Percentiles rank a stretch among this genome's conserved stretches.
Evolutionary conservation across 1,284 basidiomycete species (phyloP).

Genomic region (Volvariella surrecta): DNA sequence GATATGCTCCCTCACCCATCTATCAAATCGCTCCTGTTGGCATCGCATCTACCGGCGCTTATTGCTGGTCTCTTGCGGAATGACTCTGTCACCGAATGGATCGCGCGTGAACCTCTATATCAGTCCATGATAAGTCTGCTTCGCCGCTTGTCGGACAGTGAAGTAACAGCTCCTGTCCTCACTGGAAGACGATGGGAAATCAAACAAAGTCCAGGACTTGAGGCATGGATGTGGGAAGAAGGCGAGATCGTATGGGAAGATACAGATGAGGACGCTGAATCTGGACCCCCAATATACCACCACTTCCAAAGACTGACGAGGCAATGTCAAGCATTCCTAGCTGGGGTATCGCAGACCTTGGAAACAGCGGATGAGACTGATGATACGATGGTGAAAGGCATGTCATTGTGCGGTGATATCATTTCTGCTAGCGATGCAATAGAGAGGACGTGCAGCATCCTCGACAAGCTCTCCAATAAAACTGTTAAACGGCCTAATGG

Average conservation of each 20-base stretch:
- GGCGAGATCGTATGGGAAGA: conserved; percentile 31
- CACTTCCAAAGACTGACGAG: conserved; percentile 44
- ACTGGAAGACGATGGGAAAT: conserved; percentile 31
- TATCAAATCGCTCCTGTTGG: conserved; percentile 29
- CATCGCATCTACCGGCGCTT: conserved; percentile 38
- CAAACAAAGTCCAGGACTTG: conserved; percentile 29
- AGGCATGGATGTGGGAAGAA: conserved; percentile 39
- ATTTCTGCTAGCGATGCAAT: conserved; percentile 40
- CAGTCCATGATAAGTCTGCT: conserved; percentile 38
- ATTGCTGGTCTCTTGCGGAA: conserved; percentile 40
- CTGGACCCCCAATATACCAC: conserved; percentile 32
- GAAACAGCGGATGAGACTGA: conserved; percentile 27
- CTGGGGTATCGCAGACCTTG: conserved; percentile 32
- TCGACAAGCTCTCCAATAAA: conserved; percentile 10
- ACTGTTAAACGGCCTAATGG: conserved; percentile 10
- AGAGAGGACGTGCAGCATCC: conserved; percentile 33
- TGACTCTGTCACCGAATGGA: conserved; percentile 48
- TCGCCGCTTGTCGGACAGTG: conserved; percentile 40
- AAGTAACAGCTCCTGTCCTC: conserved; percentile 38
- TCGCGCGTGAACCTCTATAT: conserved; percentile 35
- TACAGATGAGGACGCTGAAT: conserved; percentile 20
- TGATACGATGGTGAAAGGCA: conserved; percentile 36
- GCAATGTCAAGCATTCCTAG: conserved; percentile 42
- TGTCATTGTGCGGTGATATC: conserved; percentile 43
- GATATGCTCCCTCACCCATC: conserved; percentile 42